Evolutionary conservation across 176 grass and related monocot genomes (phyloP), one percentile per base, ranked within the genome.

Genomic region (Guadua angustifolia): DNA sequence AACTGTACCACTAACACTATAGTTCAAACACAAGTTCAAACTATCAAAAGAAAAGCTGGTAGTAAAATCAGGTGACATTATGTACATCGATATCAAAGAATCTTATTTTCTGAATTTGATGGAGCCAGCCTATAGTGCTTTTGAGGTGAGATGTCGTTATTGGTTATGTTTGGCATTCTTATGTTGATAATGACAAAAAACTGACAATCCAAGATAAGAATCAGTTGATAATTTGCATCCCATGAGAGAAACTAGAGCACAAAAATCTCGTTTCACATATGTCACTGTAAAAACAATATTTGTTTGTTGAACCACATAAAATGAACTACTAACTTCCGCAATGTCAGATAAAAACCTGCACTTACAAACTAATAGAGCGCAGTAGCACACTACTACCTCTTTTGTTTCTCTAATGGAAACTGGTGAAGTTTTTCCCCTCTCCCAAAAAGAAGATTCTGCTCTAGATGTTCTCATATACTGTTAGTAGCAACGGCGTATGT

Each of bases 211-310:
- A 63, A 29, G 4, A 14, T 44, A 32, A 33, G 25, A 79, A 36
- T 78, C 7, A 50, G 17, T 35, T 79, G 3, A 36, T 79, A 79
- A 65, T 79, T 11, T 49, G 26, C 60, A 50, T 66, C 45, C 58
- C 22, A 26, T 26, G 22, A 26, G 22, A 60, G 58, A 24, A 49
- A 49, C 46, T 49, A 13, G 15, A 49, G 12, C 46, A 13, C 46
- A 15, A 49, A 49, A 49, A 13, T 15, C 12, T 50, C 4, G 13
- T 50, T 15, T 50, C 14, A 50, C 47, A 4, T 50, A 16, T 50
- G 14, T 16, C 47, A 50, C 47, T 50, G 14, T 50, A 50, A 50
- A 50, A 14, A 16, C 4, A 50, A 16, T 50, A 4, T 5, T 50
- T 50, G 47, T 5, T 50, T 50, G 47, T 50, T 16, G 47, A 50